Base-by-base conservation (phyloP, 2,329 filamentous ascomycete genomes). In the Sporothrix pseudoabietina region DNA sequence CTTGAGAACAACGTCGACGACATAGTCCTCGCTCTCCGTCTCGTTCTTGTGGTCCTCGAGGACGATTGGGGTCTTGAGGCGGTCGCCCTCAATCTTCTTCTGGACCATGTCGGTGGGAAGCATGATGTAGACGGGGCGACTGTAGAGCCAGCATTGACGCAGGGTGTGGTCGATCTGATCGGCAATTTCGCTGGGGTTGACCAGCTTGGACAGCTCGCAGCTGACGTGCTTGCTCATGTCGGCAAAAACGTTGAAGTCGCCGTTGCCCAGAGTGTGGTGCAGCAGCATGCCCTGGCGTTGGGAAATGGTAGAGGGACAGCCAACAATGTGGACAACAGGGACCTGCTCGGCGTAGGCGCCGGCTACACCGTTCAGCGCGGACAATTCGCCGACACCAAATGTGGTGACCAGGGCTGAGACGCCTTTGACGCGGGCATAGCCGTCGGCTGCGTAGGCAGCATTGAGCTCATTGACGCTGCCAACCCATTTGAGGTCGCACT, bases 71-170 rank as follows among this genome's bases (percentile, higher is more conserved):
- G 85, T 90, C n/a, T 90, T 86, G 14, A 97, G 85, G 8, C 90
- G 85, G 65, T 88, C 86, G 49, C 92, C 93, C 79, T 95, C 91
- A 32, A 97, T 84, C 82, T 94, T 92, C 80, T 89, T 88, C 77
- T 89, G 84, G 10, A 92, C 89, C 86, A 96, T 92, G 79, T 97
- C 93, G 19, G 92, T 93, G 2, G 94, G 93, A 9, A 97, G 84
- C 79, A 91, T 91, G 77, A 97, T 90, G 82, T 97, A 97, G 69
- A 97, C 92, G 2, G 94, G 94, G 26, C 92, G 87, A 75, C 90
- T 93, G 73, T 88, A 85, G 61, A 93, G 82, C 83, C 88, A 93
- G 80, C 93, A 96, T 81, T 94, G 87, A 44, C 88, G 87, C 39
- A 97, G 86, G 3, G 91, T 89, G 78, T 92, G 87, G 80, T 97